Conservation (phyloP, 345 rosid genomes). For the Ailanthus altissimus region DNA sequence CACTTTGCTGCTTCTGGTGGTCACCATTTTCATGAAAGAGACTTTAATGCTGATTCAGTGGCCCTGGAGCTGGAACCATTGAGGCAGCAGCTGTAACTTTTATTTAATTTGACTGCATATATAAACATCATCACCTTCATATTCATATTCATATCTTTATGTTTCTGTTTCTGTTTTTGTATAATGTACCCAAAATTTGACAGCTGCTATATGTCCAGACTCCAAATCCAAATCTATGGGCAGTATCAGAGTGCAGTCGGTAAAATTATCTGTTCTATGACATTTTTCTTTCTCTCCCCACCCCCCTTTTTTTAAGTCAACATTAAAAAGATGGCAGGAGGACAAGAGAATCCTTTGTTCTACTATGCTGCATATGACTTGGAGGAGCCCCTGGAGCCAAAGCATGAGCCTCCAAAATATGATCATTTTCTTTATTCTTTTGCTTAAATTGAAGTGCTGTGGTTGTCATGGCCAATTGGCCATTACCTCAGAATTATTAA, state of each 20-base stretch:
- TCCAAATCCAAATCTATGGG: background rate
- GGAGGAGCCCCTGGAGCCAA: background rate
- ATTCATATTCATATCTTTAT: no score
- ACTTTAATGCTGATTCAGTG: background rate
- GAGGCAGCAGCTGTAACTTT: background rate
- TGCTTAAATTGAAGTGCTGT: slow-evolving; percentile 8
- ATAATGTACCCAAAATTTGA: no score
- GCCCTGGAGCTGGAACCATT: no score
- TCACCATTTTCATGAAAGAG: background rate
- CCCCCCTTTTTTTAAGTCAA: background rate
- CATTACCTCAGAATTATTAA: background rate
- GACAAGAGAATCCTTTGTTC: slow-evolving; percentile 1
- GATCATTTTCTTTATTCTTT: background rate
- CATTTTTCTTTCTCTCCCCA: no score
- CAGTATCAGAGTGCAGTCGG: background rate
- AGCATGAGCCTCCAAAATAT: background rate
- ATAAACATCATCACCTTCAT: no score
- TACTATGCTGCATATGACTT: background rate
- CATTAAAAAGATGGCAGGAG: background rate
- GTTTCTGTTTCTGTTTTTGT: no score
- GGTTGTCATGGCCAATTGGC: background rate
- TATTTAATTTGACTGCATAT: background rate
- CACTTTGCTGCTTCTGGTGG: background rate
- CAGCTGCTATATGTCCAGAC: no score
- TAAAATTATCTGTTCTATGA: background rate